These are phyloP conservation scores for Leucoagaricus sp. DNA, from an alignment of 1,284 basidiomycete species.

Conservation along the genomic window DNA sequence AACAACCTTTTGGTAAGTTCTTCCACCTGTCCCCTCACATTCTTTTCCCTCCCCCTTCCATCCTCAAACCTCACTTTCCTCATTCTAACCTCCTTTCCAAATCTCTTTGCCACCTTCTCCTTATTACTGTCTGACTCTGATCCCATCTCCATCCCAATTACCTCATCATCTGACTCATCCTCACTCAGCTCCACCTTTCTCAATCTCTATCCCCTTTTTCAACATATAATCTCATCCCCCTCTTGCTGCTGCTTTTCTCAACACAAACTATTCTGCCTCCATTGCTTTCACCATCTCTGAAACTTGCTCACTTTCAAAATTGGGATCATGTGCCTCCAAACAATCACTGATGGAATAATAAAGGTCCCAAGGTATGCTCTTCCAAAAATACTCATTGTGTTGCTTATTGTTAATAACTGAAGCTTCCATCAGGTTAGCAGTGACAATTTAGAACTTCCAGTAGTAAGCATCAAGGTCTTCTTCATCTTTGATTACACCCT, in stretches of 20 bases:
- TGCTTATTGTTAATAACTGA: neutral
- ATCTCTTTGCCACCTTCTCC: neutral
- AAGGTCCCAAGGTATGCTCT: neutral
- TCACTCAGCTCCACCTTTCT: neutral
- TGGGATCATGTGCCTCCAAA: neutral
- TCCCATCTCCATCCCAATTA: neutral
- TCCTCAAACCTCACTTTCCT: slow-evolving; percentile 7
- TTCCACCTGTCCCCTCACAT: slow-evolving; percentile 1
- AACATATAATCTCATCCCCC: neutral
- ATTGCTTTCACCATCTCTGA: slow-evolving; percentile 5
- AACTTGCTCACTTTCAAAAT: neutral
- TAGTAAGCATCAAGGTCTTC: slow-evolving; percentile 11
- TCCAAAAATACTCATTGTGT: slow-evolving; percentile 2
- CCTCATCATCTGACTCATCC: neutral
- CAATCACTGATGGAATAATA: neutral
- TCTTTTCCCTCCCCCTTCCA: neutral
- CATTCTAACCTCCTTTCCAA: slow-evolving; percentile 1
- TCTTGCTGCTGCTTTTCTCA: neutral
- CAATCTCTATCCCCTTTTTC: neutral
- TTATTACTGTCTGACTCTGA: neutral
- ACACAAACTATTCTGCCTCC: slow-evolving; percentile 5
- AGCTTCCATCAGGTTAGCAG: neutral
- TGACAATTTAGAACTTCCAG: neutral
- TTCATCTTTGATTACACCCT: neutral
- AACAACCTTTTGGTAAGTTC: slow-evolving; percentile 7